Percentiles rank a stretch among this genome's conserved stretches.
phyloP scores from a whole-genome alignment of 2,329 filamentous ascomycete genomes.

The Fusarium nelsonii region DNA sequence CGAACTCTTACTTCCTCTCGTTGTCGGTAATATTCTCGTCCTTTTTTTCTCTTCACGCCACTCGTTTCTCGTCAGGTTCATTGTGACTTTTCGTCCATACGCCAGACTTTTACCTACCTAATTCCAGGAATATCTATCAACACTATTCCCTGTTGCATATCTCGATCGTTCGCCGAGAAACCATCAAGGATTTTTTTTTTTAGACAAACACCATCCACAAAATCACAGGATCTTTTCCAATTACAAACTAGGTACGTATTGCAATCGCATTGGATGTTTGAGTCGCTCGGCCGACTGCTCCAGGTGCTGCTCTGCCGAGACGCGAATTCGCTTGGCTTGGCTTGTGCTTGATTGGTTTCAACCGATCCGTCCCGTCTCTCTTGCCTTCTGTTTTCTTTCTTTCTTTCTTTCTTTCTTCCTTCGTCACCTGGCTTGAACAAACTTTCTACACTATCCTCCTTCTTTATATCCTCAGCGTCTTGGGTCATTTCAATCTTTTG shows the following conservation, averaged over 20 bases:
- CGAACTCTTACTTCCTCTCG: slow-evolving; percentile 45
- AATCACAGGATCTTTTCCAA: slow-evolving; percentile 35
- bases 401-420: slow-evolving; percentile 4
- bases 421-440: slow-evolving; percentile 8
- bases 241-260: slow-evolving; percentile 46
- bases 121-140: slow-evolving; percentile 41
- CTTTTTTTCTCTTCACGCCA: slow-evolving; percentile 54
- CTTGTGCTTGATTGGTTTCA: slow-evolving; percentile 36
- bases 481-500: slow-evolving; percentile 18
- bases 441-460: slow-evolving; percentile 26
- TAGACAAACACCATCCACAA: slow-evolving; percentile 35
- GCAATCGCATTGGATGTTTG: background rate
- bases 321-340: slow-evolving; percentile 40
- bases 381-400: slow-evolving; percentile 36
- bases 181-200: slow-evolving; percentile 21
- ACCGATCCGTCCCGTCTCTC: slow-evolving; percentile 21
- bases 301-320: slow-evolving; percentile 31
- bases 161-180: slow-evolving; percentile 45
- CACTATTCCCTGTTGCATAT: slow-evolving; percentile 27
- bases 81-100: slow-evolving; percentile 45
- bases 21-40: slow-evolving; percentile 48
- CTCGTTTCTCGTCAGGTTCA: slow-evolving; percentile 54
- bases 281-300: slow-evolving; percentile 31
- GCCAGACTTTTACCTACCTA: slow-evolving; percentile 43
- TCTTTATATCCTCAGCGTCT: slow-evolving; percentile 14